Percentiles rank a stretch among this genome's conserved stretches.
Evolutionary conservation across 2,329 filamentous ascomycete species (phyloP).

Genomic region (Cladophialophora immunda): DNA sequence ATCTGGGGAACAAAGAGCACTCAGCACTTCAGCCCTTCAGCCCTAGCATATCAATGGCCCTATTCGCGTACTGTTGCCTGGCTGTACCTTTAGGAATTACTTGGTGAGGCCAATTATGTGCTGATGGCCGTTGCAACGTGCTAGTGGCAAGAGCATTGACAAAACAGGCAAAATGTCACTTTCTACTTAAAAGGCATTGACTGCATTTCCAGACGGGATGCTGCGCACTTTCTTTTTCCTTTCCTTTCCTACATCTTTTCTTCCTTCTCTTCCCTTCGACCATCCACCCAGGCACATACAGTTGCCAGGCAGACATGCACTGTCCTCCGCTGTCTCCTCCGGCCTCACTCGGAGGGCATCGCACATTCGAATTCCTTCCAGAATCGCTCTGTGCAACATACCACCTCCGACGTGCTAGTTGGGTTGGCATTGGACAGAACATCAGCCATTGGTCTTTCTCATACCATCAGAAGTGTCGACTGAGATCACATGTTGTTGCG

Average conservation of each 20-base stretch:
- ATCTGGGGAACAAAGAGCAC: conserved; percentile 9
- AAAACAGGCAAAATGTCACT: neutral
- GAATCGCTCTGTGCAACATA: neutral
- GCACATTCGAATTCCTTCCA: neutral
- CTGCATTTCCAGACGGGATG: neutral
- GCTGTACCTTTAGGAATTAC: neutral
- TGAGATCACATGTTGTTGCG: neutral
- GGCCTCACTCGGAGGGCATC: neutral
- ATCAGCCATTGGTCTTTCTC: neutral
- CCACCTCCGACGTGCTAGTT: neutral
- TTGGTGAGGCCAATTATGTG: neutral
- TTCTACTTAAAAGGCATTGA: conserved; percentile 6
- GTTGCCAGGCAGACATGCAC: neutral
- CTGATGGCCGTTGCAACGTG: conserved; percentile 3
- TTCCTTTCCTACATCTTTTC: neutral
- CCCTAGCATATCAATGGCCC: neutral
- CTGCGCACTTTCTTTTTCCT: neutral
- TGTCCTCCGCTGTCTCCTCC: neutral
- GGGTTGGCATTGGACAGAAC: neutral
- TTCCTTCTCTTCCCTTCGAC: neutral
- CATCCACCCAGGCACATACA: neutral
- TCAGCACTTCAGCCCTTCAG: conserved; percentile 2
- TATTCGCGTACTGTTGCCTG: conserved; percentile 10
- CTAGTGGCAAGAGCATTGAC: conserved; percentile 9
- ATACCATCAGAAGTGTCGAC: neutral